These are phyloP conservation scores for Plasmodium falciparum DNA, from an alignment of 169 alveolate species.

Conservation along the genomic window DNA sequence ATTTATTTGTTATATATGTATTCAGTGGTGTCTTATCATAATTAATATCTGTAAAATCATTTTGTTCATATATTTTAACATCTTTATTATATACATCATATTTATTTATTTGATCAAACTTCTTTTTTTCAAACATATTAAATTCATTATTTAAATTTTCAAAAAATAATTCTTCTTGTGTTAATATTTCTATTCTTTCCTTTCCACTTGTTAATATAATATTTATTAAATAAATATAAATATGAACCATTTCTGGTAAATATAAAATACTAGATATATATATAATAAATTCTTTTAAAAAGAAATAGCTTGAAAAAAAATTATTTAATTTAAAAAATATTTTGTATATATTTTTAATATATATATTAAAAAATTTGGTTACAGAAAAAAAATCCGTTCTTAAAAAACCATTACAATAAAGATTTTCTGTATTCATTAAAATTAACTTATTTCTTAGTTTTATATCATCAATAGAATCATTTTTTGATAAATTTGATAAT, in stretches of 20 bases:
- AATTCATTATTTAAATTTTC: constrained; percentile 71
- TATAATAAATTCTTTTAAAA: constrained; percentile 36
- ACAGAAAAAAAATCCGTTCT: constrained; percentile 50
- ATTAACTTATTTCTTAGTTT: constrained; percentile 27
- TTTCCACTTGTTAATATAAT: constrained; percentile 64
- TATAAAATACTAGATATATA: constrained; percentile 46
- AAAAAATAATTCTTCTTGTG: constrained; percentile 75
- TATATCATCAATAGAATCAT: constrained; percentile 31
- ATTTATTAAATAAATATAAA: constrained; percentile 21
- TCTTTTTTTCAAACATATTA: constrained; percentile 23
- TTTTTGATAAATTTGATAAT: constrained; percentile 27
- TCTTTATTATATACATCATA: constrained; percentile 21
- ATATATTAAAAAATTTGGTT: constrained; percentile 48
- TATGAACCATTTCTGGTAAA: constrained; percentile 47
- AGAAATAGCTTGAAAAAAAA: constrained; percentile 61
- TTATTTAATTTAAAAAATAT: constrained; percentile 54
- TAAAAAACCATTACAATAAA: constrained; percentile 64
- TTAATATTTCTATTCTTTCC: constrained; percentile 70
- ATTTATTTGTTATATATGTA: constrained; percentile 68
- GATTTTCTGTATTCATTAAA: constrained; percentile 19
- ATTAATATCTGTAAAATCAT: constrained; percentile 43
- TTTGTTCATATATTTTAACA: constrained; percentile 49
- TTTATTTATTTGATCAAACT: not conserved
- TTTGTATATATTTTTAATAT: constrained; percentile 40
- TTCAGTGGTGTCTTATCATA: constrained; percentile 71